Evolutionary conservation across 371 early-diverging fungal species (phyloP), one percentile per base, ranked within the genome.

Genomic region (Mucor piriformis): DNA sequence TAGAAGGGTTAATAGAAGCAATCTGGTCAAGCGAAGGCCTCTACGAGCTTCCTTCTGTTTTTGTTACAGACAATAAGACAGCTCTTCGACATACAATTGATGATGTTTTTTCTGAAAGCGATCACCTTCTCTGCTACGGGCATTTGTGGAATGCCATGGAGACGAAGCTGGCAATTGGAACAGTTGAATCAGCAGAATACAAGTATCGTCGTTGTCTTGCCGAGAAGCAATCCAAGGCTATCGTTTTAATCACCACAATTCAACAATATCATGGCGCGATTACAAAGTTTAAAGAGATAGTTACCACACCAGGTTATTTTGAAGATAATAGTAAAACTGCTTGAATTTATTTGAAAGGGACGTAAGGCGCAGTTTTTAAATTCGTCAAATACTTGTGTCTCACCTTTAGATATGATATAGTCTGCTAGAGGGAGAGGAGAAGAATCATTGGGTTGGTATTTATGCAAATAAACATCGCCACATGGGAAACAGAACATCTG

Each of bases 141-240:
- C 34, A 50, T 33, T 27, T 50, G n/a, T 50, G 34, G 34, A 50
- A 50, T 18, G 33, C 50, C 12, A 46, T 46, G 46, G 20, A 16
- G 6, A 46, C 21, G 2, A 46, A 46, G 18, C 24, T 46, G 7
- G 2, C 46, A 46, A 46, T 46, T 23, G 46, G 46, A 6, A 50
- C 3, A 38, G 16, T 38, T 5, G 7, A 29, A 5, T 3, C 29
- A 3, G 29, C 29, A 29, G 29, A 29, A 29, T 29, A 29, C 7
- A 29, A 7, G 7, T 29, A 29, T 7, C 29, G 29, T 29, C 29
- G 29, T 29, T 29, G 29, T 7, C 29, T 29, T 29, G 29, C 29
- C 7, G 29, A 29, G 7, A 7, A 29, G 29, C 29, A 29, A 29
- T 29, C 7, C 7, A 29, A 29, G 7, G 29, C 29, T 29, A 18